These are phyloP conservation scores for Akebia trifoliata DNA, from an alignment of 164 flowering plant species.

Conservation along the genomic window DNA sequence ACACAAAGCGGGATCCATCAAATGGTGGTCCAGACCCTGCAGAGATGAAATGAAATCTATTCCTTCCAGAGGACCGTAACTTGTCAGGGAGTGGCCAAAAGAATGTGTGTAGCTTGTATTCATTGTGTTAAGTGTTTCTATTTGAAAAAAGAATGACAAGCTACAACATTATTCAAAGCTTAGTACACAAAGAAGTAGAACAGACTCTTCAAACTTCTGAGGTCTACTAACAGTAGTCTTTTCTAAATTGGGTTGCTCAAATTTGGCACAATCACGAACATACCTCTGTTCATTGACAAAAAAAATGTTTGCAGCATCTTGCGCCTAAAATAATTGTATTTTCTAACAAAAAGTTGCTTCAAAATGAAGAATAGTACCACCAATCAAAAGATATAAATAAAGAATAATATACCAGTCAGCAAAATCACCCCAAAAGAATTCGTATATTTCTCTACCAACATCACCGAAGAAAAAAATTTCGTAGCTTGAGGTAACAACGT, in stretches of 20 bases:
- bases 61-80: too few species aligned
- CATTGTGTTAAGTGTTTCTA: too few species aligned
- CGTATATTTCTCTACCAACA: constrained; percentile 76
- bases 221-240: background rate
- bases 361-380: too few species aligned
- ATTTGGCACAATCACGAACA: background rate
- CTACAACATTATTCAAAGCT: too few species aligned
- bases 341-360: background rate
- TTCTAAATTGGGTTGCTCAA: background rate
- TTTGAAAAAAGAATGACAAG: too few species aligned
- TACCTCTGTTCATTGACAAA: background rate
- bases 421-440: constrained; percentile 96
- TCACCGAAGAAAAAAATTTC: constrained; percentile 91
- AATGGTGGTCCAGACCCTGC: too few species aligned
- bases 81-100: too few species aligned
- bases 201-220: too few species aligned
- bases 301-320: background rate
- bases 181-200: too few species aligned
- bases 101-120: too few species aligned
- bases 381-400: background rate
- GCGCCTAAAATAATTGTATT: background rate
- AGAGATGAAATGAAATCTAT: too few species aligned
- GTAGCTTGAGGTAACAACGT: constrained; percentile 70
- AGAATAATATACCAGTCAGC: constrained; percentile 72
- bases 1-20: too few species aligned